Conservation (phyloP, 2,329 filamentous ascomycete genomes). For the Lizonia empirigonia region DNA sequence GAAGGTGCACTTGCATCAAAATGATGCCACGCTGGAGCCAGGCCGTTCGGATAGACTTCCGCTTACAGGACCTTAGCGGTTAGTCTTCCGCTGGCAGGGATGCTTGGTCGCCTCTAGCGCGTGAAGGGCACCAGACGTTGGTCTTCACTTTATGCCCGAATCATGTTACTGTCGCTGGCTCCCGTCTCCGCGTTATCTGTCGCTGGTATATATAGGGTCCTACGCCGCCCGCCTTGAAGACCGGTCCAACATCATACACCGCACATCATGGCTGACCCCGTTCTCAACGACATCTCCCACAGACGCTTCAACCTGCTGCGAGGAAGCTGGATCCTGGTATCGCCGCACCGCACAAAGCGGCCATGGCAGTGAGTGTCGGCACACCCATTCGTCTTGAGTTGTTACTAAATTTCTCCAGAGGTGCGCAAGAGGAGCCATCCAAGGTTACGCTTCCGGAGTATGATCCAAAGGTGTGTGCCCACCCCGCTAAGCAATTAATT, state of each 20-base stretch:
- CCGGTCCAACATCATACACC: background rate
- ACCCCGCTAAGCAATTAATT: slow-evolving; percentile 3
- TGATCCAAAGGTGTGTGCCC: slow-evolving; percentile 63
- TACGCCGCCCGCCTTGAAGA: slow-evolving; percentile 5
- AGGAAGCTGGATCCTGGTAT: slow-evolving; percentile 91
- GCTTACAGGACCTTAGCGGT: slow-evolving; percentile 25
- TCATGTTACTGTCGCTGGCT: slow-evolving; percentile 25
- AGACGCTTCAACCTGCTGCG: slow-evolving; percentile 90
- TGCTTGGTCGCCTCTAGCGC: slow-evolving; percentile 25
- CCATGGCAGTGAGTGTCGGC: slow-evolving; percentile 85
- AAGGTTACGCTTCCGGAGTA: slow-evolving; percentile 70
- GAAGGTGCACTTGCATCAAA: slow-evolving; percentile 36
- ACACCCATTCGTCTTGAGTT: background rate
- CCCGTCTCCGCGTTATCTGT: slow-evolving; percentile 17
- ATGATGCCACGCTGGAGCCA: slow-evolving; percentile 20
- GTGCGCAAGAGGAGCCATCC: slow-evolving; percentile 55
- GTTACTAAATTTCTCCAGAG: slow-evolving; percentile 41
- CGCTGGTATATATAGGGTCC: slow-evolving; percentile 10
- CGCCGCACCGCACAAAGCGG: slow-evolving; percentile 92
- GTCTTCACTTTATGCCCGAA: slow-evolving; percentile 34
- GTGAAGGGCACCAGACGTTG: slow-evolving; percentile 29
- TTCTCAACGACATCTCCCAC: slow-evolving; percentile 90
- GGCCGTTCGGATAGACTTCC: slow-evolving; percentile 24
- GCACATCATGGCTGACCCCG: slow-evolving; percentile 53
- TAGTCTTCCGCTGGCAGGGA: slow-evolving; percentile 33